These are phyloP conservation scores for Pulveroboletus sp. DNA, from an alignment of 768 basidiomycete genomes.

Conservation along the genomic window DNA sequence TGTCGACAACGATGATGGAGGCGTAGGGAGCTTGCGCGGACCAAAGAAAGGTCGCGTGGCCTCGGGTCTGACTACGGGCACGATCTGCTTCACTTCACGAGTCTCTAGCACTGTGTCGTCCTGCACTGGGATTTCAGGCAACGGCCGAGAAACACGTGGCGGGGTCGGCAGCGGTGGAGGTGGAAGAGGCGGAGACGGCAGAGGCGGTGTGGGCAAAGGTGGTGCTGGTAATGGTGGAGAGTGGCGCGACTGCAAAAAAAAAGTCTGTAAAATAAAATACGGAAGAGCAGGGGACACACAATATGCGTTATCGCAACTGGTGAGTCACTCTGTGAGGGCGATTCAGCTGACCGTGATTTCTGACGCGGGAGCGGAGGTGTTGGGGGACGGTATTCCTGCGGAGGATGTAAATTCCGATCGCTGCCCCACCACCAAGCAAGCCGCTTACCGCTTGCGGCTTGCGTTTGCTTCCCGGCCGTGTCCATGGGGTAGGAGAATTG, in stretches of 20 bases:
- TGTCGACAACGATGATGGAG: slow-evolving; percentile 25
- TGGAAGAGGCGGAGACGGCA: slow-evolving; percentile 19
- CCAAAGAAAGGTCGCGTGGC: slow-evolving; percentile 16
- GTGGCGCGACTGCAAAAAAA: slow-evolving; percentile 21
- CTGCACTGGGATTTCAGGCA: slow-evolving; percentile 29
- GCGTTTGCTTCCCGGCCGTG: slow-evolving; percentile 22
- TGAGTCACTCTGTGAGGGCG: slow-evolving; percentile 31
- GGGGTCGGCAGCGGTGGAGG: slow-evolving; percentile 27
- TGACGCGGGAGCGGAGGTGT: slow-evolving; percentile 51
- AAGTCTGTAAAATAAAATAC: slow-evolving; percentile 2
- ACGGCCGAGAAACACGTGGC: slow-evolving; percentile 26
- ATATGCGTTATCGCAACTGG: slow-evolving; percentile 25
- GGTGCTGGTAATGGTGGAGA: slow-evolving; percentile 17
- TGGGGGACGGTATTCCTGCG: slow-evolving; percentile 54
- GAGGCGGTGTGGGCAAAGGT: slow-evolving; percentile 13
- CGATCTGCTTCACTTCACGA: slow-evolving; percentile 16
- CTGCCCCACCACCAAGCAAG: background rate
- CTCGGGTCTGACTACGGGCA: slow-evolving; percentile 17
- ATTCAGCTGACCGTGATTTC: slow-evolving; percentile 31
- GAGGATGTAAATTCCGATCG: slow-evolving; percentile 2
- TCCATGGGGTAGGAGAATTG: slow-evolving; percentile 36
- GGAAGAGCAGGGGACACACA: slow-evolving; percentile 16
- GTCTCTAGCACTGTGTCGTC: slow-evolving; percentile 12
- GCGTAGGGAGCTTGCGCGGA: slow-evolving; percentile 32
- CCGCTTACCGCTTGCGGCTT: slow-evolving; percentile 27